phyloP scores from a whole-genome alignment of 768 basidiomycete species.

The Panaeolus cyanescens region DNA sequence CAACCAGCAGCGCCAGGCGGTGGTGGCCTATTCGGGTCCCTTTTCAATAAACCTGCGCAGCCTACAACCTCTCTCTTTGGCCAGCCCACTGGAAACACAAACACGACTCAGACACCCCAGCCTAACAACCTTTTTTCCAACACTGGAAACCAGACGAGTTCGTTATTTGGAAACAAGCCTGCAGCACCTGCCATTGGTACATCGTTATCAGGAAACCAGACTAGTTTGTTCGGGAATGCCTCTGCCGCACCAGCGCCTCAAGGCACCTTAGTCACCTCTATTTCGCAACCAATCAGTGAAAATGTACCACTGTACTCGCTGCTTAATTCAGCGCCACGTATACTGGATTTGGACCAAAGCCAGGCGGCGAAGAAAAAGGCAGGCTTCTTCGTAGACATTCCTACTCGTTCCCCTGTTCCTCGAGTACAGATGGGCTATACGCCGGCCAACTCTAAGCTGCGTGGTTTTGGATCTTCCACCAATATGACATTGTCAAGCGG shows the following conservation, averaged over 20 bases:
- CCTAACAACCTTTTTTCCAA: slow-evolving; percentile 51
- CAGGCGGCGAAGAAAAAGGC: slow-evolving; percentile 70
- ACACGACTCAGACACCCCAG: slow-evolving; percentile 30
- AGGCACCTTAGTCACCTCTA: slow-evolving; percentile 77
- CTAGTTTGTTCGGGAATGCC: slow-evolving; percentile 31
- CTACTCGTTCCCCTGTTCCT: slow-evolving; percentile 70
- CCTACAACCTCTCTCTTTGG: slow-evolving; percentile 39
- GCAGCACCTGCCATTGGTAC: slow-evolving; percentile 44
- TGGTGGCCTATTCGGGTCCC: slow-evolving; percentile 31
- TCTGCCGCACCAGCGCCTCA: slow-evolving; percentile 46
- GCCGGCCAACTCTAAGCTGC: slow-evolving; percentile 67
- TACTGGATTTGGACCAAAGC: slow-evolving; percentile 56
- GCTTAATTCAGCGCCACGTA: slow-evolving; percentile 72
- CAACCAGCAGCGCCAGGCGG: slow-evolving; percentile 30
- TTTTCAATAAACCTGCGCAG: slow-evolving; percentile 49
- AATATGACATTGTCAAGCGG: slow-evolving; percentile 37
- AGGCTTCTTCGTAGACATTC: slow-evolving; percentile 75
- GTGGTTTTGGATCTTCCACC: slow-evolving; percentile 64
- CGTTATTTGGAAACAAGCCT: slow-evolving; percentile 56
- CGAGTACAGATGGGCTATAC: slow-evolving; percentile 67
- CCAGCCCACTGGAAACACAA: slow-evolving; percentile 43
- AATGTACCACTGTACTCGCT: slow-evolving; percentile 75
- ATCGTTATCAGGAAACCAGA: slow-evolving; percentile 22
- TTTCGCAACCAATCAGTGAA: slow-evolving; percentile 80
- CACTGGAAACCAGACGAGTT: slow-evolving; percentile 42